Base-by-base conservation (phyloP, 2,329 filamentous ascomycete genomes). In the Mycosphaerella sp. region DNA sequence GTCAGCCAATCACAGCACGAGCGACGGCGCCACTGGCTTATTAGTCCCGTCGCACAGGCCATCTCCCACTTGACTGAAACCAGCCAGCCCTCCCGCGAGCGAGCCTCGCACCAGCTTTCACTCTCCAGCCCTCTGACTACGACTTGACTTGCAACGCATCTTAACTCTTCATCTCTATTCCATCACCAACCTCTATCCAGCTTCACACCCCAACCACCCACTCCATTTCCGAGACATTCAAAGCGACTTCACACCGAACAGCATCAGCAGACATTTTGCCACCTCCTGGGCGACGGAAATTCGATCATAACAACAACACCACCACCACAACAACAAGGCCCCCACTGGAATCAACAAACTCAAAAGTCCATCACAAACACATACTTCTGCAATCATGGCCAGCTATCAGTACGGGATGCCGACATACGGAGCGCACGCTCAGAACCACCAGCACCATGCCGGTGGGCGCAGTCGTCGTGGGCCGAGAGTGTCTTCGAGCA, bases 381-480 rank as follows among this genome's bases (percentile, higher is more conserved):
- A 51, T 26, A 51, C 49, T 44, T 41, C 36, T 48, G 51, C 62
- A 59, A 69, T 51, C 67, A 77, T 77, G 74, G 73, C 74, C 56
- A 75, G 71, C 71, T 76, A 76, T 68, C 75, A 72, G 69, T 77
- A 77, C 67, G 70, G 69, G 55, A 72, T 70, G 45, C 73, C 73
- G 51, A 72, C 72, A 76, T 53, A 74, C 78, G 54, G 74, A 41
- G 72, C 79, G 56, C 78, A 77, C 65, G 76, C 74, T 39, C 73
- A 80, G 66, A 59, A 63, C 56, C 79, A 84, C 60, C 87, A 93
- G 76, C 86, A 81, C 72, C 86, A 92, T 74, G 87, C 34, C 6
- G 34, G 93, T 67, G 86, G 88, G 66, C 89, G 92, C 67, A 91
- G 87, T 71, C 86, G 92, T 67, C 83, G 92, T 69, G 87, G 86